phyloP scores from a whole-genome alignment of 371 early-diverging fungal species.

The Rhizopus sp. region DNA sequence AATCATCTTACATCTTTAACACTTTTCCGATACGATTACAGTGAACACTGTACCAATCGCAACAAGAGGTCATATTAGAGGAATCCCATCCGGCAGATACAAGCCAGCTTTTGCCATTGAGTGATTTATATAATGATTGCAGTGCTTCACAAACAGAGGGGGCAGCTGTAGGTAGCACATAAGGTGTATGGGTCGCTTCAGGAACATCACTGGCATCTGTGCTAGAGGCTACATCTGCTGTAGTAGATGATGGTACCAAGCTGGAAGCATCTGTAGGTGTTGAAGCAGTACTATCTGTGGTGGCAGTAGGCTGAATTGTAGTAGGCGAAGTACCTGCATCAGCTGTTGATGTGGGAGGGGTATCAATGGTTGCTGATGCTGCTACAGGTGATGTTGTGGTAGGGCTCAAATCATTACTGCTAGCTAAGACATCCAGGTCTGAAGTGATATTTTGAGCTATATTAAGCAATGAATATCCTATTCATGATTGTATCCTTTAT shows the following conservation, averaged over 20 bases:
- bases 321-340: not conserved
- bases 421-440: not conserved
- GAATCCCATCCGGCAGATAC: constrained; percentile 43
- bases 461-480: not conserved
- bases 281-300: not conserved
- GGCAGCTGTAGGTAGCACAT: constrained; percentile 5
- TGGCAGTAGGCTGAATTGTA: not conserved
- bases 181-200: not conserved
- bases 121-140: constrained; percentile 30
- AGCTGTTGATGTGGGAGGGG: not conserved
- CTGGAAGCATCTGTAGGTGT: constrained; percentile 4
- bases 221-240: not conserved
- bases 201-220: not conserved
- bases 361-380: not conserved
- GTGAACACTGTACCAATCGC: constrained; percentile 43
- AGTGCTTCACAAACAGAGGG: constrained; percentile 34
- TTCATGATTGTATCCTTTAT: not conserved
- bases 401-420: not conserved
- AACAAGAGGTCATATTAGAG: constrained; percentile 44
- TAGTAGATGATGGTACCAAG: not conserved
- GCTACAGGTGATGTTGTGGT: not conserved
- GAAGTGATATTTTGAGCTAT: not conserved
- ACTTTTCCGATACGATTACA: constrained; percentile 41
- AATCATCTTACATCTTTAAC: constrained; percentile 35
- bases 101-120: constrained; percentile 42